Base-by-base conservation (phyloP, 2,329 filamentous ascomycete species). In the Stagonosporopsis tanaceti region DNA sequence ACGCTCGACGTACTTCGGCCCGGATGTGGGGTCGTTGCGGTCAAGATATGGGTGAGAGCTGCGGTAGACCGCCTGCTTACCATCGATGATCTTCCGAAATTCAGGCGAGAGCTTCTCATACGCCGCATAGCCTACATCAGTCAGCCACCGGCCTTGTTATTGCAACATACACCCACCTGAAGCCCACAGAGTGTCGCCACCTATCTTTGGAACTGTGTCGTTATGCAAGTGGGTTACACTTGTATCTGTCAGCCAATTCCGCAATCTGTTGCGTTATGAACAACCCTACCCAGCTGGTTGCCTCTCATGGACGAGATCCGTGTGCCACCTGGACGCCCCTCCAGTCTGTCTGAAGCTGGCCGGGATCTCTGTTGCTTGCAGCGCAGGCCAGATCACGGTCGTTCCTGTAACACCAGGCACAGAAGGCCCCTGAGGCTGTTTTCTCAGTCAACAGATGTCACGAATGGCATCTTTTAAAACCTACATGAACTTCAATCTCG, bases 131-230 rank as follows among this genome's bases (percentile, higher is more conserved):
- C 89, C 54, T 57, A 22, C 17, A 38, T 8, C 9, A 4, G 44
- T 57, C 32, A 57, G 39, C 88, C 22, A 28, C n/a, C 32, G 28
- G 24, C 24, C 6, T 11, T 12, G 1, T 2, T 17, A 34, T 22
- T 12, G 17, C 28, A 35, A 20, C 15, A 28, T 17, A 6, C 32
- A 17, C 50, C 15, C 44, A 63, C 63, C 72, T 56, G 83, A 87
- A 0, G 89, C 87, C 89, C 89, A 92, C 0, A 91, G 82, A 0
- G 89, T 91, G 71, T 92, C 89, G 11, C 89, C 89, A 1, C 89
- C 89, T 0, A 86, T 70, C 0, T 80, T 80, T 0, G 88, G 87
- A 0, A 91, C 80, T 0, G 87, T 87, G 69, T 90, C 88, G 52
- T 89, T 89, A 76, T 90, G 87, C 6, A 90, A 78, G 69, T 90